Evolutionary conservation across 495 filamentous ascomycete genomes (phyloP), one percentile per base, ranked within the genome.

Genomic region (Xylaria cubensis): DNA sequence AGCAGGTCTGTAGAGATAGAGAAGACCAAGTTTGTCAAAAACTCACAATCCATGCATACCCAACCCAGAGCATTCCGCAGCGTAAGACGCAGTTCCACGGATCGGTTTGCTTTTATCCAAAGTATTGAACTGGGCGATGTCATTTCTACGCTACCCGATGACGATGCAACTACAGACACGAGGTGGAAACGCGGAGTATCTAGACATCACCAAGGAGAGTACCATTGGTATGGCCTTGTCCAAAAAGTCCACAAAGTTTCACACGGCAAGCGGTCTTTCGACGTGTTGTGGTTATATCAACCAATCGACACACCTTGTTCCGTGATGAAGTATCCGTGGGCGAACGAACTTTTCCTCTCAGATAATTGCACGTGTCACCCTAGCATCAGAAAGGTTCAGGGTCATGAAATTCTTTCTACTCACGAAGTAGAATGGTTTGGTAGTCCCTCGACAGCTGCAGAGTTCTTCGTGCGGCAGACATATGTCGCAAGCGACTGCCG

Each of bases 271-370:
- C 78, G 73, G 19, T 76, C 76, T 34, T 86, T 94, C 10, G 84
- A 90, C 59, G 86, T 92, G 4, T 84, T 91, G 4, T 95, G 93
- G 93, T 75, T 94, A 0, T 95, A 95, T 74, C 82, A 85, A 15
- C 86, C 92, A 1, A 80, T 84, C 4, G 91, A 94, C 42, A 94
- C 92, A 4, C 87, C 86, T 0, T 90, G 92, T 66, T 83, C 83
- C 3, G 80, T 84, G 17, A 88, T 89, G 81, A 82, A 84, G 21
- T 95, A 94, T 74, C 91, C 91, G 2, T 89, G 86, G 74, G 69
- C 79, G 0, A 91, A 93, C 70, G 93, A 95, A 76, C 79, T 94
- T 0, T 95, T 95, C 76, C 80, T 95, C 10, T 92, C 91, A 0
- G 88, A 94, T 74, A 89, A 94, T 70, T 95, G 93, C 78, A 90